These are phyloP conservation scores for Tetradesmus lagerheimii DNA, from an alignment of 139 green algal genomes.

Conservation along the genomic window DNA sequence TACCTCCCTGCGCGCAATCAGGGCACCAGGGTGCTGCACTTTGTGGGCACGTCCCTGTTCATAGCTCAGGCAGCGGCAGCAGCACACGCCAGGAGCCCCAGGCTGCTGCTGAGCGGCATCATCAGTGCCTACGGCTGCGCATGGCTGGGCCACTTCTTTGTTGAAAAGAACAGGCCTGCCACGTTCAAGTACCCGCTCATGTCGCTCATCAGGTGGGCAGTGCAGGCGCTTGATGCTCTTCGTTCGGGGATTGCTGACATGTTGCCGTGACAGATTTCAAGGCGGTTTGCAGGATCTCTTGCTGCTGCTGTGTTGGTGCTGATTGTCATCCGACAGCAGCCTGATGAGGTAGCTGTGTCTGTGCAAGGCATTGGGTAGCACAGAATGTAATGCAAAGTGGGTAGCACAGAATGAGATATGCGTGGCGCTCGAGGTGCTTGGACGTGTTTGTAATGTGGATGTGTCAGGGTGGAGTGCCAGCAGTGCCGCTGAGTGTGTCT, in stretches of 20 bases:
- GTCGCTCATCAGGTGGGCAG: slow-evolving; percentile 24
- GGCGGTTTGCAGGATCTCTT: too few species aligned
- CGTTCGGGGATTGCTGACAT: too few species aligned
- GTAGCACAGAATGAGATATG: too few species aligned
- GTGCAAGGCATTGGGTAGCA: too few species aligned
- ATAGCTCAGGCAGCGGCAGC: slow-evolving; percentile 12
- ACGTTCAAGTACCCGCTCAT: slow-evolving; percentile 61
- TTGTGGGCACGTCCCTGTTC: slow-evolving; percentile 48
- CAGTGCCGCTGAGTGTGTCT: not conserved
- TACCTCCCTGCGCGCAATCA: not conserved
- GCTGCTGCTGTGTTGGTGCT: too few species aligned
- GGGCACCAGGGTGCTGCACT: slow-evolving; percentile 54
- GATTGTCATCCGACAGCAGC: too few species aligned
- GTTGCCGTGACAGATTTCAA: too few species aligned
- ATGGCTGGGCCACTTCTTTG: slow-evolving; percentile 50
- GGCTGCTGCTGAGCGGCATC: slow-evolving; percentile 36
- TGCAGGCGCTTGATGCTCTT: not conserved
- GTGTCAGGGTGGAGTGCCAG: too few species aligned
- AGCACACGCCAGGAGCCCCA: not conserved
- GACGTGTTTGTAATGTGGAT: too few species aligned
- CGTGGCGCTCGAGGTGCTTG: too few species aligned
- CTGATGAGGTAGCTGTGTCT: too few species aligned
- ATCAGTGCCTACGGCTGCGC: slow-evolving; percentile 49
- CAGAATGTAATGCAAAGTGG: too few species aligned
- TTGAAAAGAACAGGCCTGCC: slow-evolving; percentile 56